Base-by-base conservation (phyloP, 306 rosid genomes). In the Sindora glabra region DNA sequence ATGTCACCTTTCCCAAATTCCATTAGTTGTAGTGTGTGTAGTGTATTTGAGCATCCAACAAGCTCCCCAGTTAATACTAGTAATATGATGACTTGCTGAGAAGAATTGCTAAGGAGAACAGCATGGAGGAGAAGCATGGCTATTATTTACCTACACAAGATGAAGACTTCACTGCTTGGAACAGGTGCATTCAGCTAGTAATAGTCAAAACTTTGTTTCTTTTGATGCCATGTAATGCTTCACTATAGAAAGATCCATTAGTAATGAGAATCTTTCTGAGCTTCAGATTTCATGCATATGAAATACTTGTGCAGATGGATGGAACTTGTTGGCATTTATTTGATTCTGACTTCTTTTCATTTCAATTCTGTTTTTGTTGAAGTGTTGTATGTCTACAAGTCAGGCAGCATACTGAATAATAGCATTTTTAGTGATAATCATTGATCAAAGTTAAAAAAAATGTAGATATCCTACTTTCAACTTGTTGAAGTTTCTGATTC, bases 91-190 rank as follows among this genome's bases (percentile, higher is more conserved):
- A n/a, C n/a, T n/a, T n/a, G n/a, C n/a, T n/a, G n/a, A n/a, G n/a
- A n/a, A n/a, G n/a, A n/a, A n/a, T n/a, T n/a, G 67, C 81, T 16
- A 72, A 60, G 66, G 89, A 76, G 64, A 83, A 79, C 70, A 85
- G 65, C 30, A 17, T 60, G 83, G 90, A 83, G 69, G 78, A 32
- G 69, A 77, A 72, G 52, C 77, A 68, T 47, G 84, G 78, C 8
- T 83, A 76, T 59, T 78, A 68, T 71, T 70, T 77, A 22, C 61
- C 89, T 37, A 70, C 88, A 55, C 82, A 86, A 29, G 77, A 86
- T 69, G 99, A 94, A 49, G 97, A 94, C 68, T 94, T 94, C 63
- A 42, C 89, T 63, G 89, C 97, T 71, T 94, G 74, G 99, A 94
- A 70, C 99, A 94, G 99, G 99, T 94, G 67, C 38, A 71, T 61